Base-by-base conservation (phyloP, 768 basidiomycete genomes). In the Mycena alexandri region DNA sequence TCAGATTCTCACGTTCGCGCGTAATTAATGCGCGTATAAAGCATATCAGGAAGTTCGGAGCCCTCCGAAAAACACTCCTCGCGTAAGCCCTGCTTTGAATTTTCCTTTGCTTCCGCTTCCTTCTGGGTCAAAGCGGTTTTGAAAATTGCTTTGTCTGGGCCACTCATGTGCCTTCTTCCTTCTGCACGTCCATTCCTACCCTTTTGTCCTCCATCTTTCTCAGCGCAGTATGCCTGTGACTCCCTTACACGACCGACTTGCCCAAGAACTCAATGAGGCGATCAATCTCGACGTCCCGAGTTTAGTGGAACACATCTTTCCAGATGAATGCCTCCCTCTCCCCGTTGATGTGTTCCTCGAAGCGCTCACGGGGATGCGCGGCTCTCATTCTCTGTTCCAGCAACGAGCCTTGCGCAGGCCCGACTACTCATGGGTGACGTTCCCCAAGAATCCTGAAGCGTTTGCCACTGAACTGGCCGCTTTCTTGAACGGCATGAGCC, bases 241-340 rank as follows among this genome's bases (percentile, higher is more conserved):
- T 5, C 41, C 43, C 13, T 21, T 65, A 17, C 22, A 65, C 22
- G 56, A 48, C 10, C 11, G 16, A 8, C 50, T 65, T 25, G 48
- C 50, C 21, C 48, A 22, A 6, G 33, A 51, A 43, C 63, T 65
- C 50, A 25, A 51, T 14, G 63, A 44, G 14, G 56, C 48, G 1
- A 65, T 51, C 34, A 34, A 58, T 19, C 29, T 33, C 5, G 47
- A 65, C 50, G 56, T 65, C 17, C 63, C 56, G 10, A 22, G 16
- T 21, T 44, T 65, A 13, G 33, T 65, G 5, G 56, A 59, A 13
- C 63, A 65, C 41, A 52, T 65, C 10, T 65, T 65, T 33, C 63
- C 63, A 7, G 63, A 65, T 25, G n/a, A 42, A 58, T 36, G 25
- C 22, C 56, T 65, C 9, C 63, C 63, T 17, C 56, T 51, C 19